Conservation (phyloP, 2,329 filamentous ascomycete species). For the Fusarium xylarioides region DNA sequence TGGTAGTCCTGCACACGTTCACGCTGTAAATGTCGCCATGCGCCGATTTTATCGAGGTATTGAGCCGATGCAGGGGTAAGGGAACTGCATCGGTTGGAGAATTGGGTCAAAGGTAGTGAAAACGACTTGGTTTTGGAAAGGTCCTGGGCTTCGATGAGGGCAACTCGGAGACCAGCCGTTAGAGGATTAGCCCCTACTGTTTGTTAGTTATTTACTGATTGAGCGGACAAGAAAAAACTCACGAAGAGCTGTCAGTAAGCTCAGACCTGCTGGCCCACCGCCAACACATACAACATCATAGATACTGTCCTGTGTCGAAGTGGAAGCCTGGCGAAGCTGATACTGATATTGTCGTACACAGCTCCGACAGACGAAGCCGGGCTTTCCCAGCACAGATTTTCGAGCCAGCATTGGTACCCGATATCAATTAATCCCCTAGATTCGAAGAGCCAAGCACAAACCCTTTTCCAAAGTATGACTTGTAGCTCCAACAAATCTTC, state of each 20-base stretch:
- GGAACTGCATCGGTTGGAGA: conserved; percentile 95
- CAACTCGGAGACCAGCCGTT: conserved; percentile 81
- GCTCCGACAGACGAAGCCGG: conserved; percentile 57
- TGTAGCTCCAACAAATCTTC: conserved; percentile 22
- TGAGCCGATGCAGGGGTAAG: conserved; percentile 87
- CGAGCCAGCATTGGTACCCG: conserved; percentile 42
- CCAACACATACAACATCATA: conserved; percentile 95
- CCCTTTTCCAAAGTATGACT: conserved; percentile 14
- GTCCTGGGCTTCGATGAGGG: conserved; percentile 90
- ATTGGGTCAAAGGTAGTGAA: conserved; percentile 72
- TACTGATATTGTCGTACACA: conserved; percentile 54
- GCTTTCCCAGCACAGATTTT: conserved; percentile 36
- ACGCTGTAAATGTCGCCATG: conserved; percentile 79
- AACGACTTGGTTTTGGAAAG: conserved; percentile 74
- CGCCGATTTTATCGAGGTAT: conserved; percentile 84
- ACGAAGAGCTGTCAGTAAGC: conserved; percentile 81
- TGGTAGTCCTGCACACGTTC: conserved; percentile 86
- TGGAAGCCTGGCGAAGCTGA: conserved; percentile 53
- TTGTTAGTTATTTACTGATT: not conserved
- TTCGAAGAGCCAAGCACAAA: not conserved
- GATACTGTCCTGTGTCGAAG: conserved; percentile 69
- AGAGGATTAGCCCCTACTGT: conserved; percentile 74
- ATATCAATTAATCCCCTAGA: conserved; percentile 1
- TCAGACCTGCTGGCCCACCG: conserved; percentile 88
- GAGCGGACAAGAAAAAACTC: conserved; percentile 28